Evolutionary conservation across 208 protist genomes (phyloP).

Genomic region (Tritrichomonas musculus): DNA sequence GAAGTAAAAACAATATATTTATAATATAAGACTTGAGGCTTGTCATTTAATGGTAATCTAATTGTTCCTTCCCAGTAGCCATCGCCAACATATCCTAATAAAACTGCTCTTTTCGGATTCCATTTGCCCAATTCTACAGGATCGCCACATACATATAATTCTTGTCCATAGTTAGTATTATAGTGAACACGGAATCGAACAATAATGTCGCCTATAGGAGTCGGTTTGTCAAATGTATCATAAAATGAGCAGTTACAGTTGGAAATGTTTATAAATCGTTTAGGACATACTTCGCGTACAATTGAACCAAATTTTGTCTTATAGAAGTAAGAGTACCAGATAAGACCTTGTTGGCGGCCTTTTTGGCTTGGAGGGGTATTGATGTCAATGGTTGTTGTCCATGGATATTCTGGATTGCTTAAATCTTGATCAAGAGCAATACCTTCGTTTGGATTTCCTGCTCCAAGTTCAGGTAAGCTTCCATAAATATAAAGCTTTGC

Average conservation of each 20-base stretch:
- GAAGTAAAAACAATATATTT: background rate
- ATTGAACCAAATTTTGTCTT: background rate
- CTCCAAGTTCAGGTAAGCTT: background rate
- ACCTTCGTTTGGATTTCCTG: background rate
- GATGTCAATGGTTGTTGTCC: no score
- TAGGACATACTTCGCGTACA: no score
- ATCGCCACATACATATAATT: background rate
- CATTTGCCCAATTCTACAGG: background rate
- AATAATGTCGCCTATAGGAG: background rate
- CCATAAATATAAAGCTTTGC: background rate
- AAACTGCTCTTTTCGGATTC: background rate
- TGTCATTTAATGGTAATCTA: background rate
- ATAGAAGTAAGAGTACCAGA: background rate
- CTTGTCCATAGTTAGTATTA: background rate
- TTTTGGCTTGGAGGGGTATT: no score
- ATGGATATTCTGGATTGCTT: no score
- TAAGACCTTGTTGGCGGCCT: no score
- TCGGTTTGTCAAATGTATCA: background rate
- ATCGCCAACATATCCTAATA: background rate
- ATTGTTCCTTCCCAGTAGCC: background rate
- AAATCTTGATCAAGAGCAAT: background rate
- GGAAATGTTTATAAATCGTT: no score
- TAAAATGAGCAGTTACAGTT: background rate
- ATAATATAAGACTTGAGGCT: background rate
- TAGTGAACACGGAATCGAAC: background rate